These are phyloP conservation scores for Guyanaporus albipodus DNA, from an alignment of 768 basidiomycete genomes.

Conservation along the genomic window DNA sequence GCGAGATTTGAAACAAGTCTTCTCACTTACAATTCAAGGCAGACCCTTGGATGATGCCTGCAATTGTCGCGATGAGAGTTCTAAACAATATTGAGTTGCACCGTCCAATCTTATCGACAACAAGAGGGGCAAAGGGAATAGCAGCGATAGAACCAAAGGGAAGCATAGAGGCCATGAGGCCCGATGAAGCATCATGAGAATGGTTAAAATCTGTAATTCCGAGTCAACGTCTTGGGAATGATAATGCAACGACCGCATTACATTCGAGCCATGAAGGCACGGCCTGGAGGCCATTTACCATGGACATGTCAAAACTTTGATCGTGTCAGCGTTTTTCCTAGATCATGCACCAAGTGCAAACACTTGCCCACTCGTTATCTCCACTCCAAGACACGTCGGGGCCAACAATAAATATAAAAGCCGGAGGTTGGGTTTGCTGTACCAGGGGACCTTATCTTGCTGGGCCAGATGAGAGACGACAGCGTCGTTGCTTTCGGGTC, in stretches of 20 bases:
- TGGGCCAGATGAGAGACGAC: slow-evolving; percentile 20
- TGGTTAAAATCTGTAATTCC: not conserved
- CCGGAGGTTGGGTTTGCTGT: slow-evolving; percentile 55
- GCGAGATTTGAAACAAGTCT: too few relatives aligned
- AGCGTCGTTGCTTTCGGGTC: slow-evolving; percentile 6
- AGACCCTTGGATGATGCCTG: slow-evolving; percentile 16
- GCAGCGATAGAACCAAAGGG: slow-evolving; percentile 56
- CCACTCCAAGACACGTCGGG: slow-evolving; percentile 31
- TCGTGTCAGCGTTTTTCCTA: too few relatives aligned
- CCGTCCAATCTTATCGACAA: slow-evolving; percentile 14
- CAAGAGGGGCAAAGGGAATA: slow-evolving; percentile 37
- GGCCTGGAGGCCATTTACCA: slow-evolving; percentile 62
- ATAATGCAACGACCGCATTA: slow-evolving; percentile 22
- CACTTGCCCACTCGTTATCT: slow-evolving; percentile 6
- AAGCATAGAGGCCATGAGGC: slow-evolving; percentile 42
- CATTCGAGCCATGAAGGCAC: slow-evolving; percentile 55
- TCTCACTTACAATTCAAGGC: slow-evolving; percentile 13
- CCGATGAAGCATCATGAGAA: not conserved
- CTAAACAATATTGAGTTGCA: slow-evolving; percentile 16
- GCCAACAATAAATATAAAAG: slow-evolving; percentile 52
- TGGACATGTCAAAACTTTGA: slow-evolving; percentile 39
- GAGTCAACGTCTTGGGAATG: not conserved
- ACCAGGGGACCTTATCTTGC: slow-evolving; percentile 52
- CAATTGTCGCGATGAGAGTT: slow-evolving; percentile 2
- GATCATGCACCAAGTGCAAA: not conserved